These are phyloP conservation scores for Fusarium algeriense DNA, from an alignment of 2,329 filamentous ascomycete species.

Conservation along the genomic window DNA sequence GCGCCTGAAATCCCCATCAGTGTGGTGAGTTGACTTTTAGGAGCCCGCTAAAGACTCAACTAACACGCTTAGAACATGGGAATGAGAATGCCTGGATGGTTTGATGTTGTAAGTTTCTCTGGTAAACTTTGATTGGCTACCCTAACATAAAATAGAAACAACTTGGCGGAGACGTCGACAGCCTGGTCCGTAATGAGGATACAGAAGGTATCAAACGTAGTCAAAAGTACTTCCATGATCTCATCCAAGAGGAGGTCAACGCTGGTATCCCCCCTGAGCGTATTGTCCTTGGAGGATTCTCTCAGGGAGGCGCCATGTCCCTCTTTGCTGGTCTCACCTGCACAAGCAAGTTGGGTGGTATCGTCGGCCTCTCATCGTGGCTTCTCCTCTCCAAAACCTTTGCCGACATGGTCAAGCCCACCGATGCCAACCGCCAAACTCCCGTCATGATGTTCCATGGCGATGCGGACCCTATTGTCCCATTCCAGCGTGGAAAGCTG, in stretches of 20 bases:
- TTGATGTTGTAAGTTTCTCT: slow-evolving; percentile 73
- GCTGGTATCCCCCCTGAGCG: slow-evolving; percentile 84
- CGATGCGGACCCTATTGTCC: slow-evolving; percentile 79
- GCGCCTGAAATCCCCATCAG: slow-evolving; percentile 89
- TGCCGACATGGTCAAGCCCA: slow-evolving; percentile 53
- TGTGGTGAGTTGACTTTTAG: slow-evolving; percentile 51
- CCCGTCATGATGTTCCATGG: slow-evolving; percentile 93
- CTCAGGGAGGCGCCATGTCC: slow-evolving; percentile 88
- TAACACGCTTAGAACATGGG: slow-evolving; percentile 46
- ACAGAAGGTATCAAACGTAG: slow-evolving; percentile 80
- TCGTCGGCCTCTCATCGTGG: slow-evolving; percentile 88
- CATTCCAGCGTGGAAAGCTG: slow-evolving; percentile 73
- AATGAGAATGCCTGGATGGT: slow-evolving; percentile 83
- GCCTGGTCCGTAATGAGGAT: slow-evolving; percentile 64
- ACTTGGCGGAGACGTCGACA: slow-evolving; percentile 51
- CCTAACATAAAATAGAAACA: slow-evolving; percentile 45
- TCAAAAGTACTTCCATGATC: slow-evolving; percentile 79
- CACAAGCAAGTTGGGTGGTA: slow-evolving; percentile 81
- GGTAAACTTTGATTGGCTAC: background rate
- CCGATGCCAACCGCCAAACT: slow-evolving; percentile 71
- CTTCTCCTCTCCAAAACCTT: slow-evolving; percentile 72
- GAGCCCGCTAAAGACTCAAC: background rate
- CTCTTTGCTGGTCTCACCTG: slow-evolving; percentile 83
- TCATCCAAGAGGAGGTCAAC: slow-evolving; percentile 85
- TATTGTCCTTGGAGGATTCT: slow-evolving; percentile 88